Base-by-base conservation (phyloP, 805 yeast genomes). In the Ogataea dorogensis region DNA sequence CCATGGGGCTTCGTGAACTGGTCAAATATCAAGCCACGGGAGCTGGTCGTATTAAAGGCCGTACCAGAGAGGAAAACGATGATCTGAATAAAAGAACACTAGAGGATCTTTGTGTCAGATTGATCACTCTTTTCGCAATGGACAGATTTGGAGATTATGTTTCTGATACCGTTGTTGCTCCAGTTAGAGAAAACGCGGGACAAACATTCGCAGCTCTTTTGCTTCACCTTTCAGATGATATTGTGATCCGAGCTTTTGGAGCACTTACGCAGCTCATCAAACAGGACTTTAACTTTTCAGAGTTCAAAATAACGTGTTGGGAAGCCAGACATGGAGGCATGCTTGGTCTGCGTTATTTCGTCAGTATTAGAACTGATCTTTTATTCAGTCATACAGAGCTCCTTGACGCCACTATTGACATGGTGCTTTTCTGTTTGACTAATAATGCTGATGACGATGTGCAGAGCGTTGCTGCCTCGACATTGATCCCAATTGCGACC, bases 311-410 rank as follows among this genome's bases (percentile, higher is more conserved):
- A 12, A 77, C 82, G 3, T 73, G 88, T 37, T 93, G 98, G 98
- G 97, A 94, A 57, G 98, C 96, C 3, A 85, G 93, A 41, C 98
- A 93, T 67, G 98, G 98, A 49, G 99, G 98, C 31, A 79, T 93
- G 81, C 73, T 93, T 9, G 98, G 98, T 0, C 67, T 93, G 34
- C 70, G 95, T 34, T 93, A 93, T 60, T 81, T 93, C 49, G 98
- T 91, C 8, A 82, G 95, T 42, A 87, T 91, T 3, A 72, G 95
- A 50, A 79, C 87, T 0, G 93, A 85, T 45, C 71, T 88, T n/a
- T 65, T 91, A 15, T 67, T 81, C 20, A 59, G 70, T 9, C 73
- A 76, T 35, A 71, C 77, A 2, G 69, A 77, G 11, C 58, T 80
- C 20, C 66, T 93, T 22, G 82, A 82, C 42, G 73, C 75, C 35